phyloP scores from a whole-genome alignment of 169 alveolate species.

The Babesia caballi region DNA sequence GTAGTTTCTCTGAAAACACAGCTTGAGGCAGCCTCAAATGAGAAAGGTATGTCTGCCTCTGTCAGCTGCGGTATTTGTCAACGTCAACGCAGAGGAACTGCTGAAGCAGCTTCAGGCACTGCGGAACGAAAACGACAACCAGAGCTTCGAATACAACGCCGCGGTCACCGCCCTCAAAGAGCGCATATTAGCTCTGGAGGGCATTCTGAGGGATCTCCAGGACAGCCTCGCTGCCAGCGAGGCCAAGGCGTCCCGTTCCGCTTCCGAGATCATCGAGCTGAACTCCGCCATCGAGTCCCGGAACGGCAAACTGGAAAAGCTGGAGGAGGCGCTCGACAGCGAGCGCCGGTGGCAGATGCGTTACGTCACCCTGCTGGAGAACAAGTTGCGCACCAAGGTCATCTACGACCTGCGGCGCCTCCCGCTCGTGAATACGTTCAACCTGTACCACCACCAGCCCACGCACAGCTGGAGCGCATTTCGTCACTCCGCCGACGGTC shows the following conservation, averaged over 20 bases:
- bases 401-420: conserved; percentile 30
- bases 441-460: conserved; percentile 6
- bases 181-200: conserved; percentile 46
- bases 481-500: not conserved
- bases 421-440: conserved; percentile 8
- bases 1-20: conserved; percentile 39
- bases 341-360: conserved; percentile 2
- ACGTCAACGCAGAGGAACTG: conserved; percentile 19
- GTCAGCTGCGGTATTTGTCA: too few species aligned
- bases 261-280: conserved; percentile 19
- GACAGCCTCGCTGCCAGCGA: conserved; percentile 21
- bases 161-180: conserved; percentile 53
- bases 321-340: conserved; percentile 9
- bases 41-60: conserved; percentile 21
- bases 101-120: not conserved
- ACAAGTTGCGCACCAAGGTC: conserved; percentile 20
- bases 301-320: not conserved
- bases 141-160: conserved; percentile 30
- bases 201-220: conserved; percentile 51
- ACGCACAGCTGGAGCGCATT: conserved; percentile 16
- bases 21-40: conserved; percentile 35
- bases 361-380: not conserved
- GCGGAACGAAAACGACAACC: conserved; percentile 34
- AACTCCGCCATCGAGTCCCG: conserved; percentile 13
- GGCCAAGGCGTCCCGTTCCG: not conserved